Percentiles rank a stretch among this genome's conserved stretches.
phyloP scores from a whole-genome alignment of 805 yeast species.

The Monosporozyma unispora region DNA sequence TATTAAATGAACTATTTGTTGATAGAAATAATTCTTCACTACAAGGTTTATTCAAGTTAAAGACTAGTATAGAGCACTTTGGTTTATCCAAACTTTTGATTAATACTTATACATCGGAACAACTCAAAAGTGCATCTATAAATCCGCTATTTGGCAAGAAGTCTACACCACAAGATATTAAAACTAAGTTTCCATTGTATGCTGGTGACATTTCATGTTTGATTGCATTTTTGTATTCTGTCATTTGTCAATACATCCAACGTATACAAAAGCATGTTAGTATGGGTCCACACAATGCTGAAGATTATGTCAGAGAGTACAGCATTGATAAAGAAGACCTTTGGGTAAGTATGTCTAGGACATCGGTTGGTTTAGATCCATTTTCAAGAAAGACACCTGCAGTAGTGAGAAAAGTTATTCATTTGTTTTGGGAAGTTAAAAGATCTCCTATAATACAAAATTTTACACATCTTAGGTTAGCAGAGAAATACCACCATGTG shows the following conservation, averaged over 20 bases:
- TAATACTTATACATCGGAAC: neutral
- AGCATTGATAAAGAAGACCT: neutral
- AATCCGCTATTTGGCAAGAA: neutral
- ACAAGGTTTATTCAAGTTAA: neutral
- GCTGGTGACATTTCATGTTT: neutral
- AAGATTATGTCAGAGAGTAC: neutral
- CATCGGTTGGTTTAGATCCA: neutral
- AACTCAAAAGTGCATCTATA: neutral
- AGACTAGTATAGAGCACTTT: neutral
- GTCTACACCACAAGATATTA: neutral
- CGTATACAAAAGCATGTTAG: neutral
- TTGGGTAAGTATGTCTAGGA: neutral
- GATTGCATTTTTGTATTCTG: neutral
- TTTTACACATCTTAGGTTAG: neutral
- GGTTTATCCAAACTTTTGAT: neutral
- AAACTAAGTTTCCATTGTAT: neutral
- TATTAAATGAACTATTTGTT: neutral
- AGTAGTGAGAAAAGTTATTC: neutral
- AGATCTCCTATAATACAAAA: neutral
- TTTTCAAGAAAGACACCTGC: neutral
- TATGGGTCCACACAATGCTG: neutral
- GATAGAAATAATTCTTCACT: neutral
- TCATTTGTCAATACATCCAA: neutral
- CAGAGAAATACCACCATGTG: neutral
- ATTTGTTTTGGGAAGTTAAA: neutral